Evolutionary conservation across 345 rosid genomes (phyloP), one percentile per base, ranked within the genome.

Genomic region (Cochlearia excelsa): DNA sequence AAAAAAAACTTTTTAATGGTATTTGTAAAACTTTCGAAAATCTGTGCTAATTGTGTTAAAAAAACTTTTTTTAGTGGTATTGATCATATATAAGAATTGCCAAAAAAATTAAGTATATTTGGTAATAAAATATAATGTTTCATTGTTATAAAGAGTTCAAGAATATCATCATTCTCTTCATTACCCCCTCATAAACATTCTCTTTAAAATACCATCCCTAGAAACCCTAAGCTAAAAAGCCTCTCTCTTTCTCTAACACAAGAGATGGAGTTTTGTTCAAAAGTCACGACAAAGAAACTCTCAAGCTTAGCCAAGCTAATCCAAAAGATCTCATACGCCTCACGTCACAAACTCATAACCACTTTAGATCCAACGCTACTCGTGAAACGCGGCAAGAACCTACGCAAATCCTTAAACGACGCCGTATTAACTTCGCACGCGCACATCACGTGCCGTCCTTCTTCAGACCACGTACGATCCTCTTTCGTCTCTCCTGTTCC

Each of bases 401-500:
- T 73, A 27, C 81, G 77, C 3, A 66, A 72, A 6, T 72, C 72
- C 6, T 0, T 73, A 45, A 73, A 67, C 72, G 64, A 67, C 6
- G 68, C 59, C 45, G 68, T 73, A 2, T 42, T 64, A 11, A 60
- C 54, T 2, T 78, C 80, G 46, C 75, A 81, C 76, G 70, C 84
- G 4, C 63, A 79, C 43, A 74, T 88, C 79, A 75, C 86, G 10
- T 91, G 98, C 75, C 85, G 84, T 9, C 82, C 95, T 9, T 61
- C 61, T 50, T 53, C 46, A 66, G 34, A 71, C 53, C 69, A 71
- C 1, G 69, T 86, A 53, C 68, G 66, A 9, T 67, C 83, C 26
- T 78, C 88, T 30, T 84, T 83, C 78, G 28, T 84, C 3, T 81
- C 86, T 28, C 88, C 90, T 9, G 78, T 84, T 46, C 87, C 90